A percentile compares a stretch with the other conserved stretches of the same genome.
phyloP scores from a whole-genome alignment of 2,329 filamentous ascomycete genomes.

The Hymenoscyphus albidus region DNA sequence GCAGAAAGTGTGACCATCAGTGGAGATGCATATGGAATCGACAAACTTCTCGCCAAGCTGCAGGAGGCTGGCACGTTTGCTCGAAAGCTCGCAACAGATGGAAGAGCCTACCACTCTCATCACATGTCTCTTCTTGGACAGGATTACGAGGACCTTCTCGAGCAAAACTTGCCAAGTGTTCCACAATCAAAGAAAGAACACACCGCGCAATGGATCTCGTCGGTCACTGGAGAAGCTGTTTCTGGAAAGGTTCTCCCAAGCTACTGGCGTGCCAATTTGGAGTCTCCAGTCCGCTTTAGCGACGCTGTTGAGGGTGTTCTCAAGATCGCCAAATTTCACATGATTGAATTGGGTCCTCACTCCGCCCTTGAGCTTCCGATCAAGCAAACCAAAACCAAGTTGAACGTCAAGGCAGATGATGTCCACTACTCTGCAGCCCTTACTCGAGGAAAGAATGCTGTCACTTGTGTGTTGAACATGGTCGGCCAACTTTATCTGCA shows the following conservation, averaged over 20 bases:
- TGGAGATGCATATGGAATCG: constrained; percentile 19
- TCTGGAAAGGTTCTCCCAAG: neutral
- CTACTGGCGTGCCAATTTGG: constrained; percentile 19
- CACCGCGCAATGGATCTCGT: constrained; percentile 10
- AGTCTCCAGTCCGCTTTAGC: constrained; percentile 15
- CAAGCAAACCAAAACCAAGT: constrained; percentile 9
- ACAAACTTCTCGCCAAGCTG: constrained; percentile 4
- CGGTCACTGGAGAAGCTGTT: constrained; percentile 8
- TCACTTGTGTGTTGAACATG: constrained; percentile 8
- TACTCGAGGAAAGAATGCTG: constrained; percentile 9
- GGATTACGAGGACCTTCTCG: constrained; percentile 10
- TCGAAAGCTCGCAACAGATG: constrained; percentile 14
- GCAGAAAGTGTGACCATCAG: constrained; percentile 27
- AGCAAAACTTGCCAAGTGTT: neutral
- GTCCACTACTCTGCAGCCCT: constrained; percentile 15
- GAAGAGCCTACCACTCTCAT: constrained; percentile 20
- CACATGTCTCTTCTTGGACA: constrained; percentile 9
- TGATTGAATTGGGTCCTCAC: constrained; percentile 26
- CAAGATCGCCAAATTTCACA: neutral
- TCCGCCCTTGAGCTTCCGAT: constrained; percentile 20
- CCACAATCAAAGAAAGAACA: neutral
- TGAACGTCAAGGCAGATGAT: neutral
- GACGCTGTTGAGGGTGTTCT: constrained; percentile 5
- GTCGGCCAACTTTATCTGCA: constrained; percentile 11
- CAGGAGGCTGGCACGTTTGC: constrained; percentile 19